These are phyloP conservation scores for Tribonema minus DNA, from an alignment of 108 stramenopile genomes.

Conservation along the genomic window DNA sequence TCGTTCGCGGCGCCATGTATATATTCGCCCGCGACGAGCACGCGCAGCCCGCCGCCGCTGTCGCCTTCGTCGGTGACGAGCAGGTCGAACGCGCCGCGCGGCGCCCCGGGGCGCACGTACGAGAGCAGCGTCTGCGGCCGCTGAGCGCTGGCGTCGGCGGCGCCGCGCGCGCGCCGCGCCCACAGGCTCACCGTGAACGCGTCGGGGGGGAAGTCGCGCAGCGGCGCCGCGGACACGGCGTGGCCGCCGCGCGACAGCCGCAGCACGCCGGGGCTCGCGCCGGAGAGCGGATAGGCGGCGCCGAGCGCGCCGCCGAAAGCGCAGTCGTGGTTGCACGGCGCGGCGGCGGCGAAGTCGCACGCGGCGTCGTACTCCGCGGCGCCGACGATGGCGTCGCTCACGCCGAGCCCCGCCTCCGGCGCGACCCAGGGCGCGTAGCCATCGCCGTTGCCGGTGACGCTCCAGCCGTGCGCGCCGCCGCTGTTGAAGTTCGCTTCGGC, in stretches of 20 bases:
- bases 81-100: background rate
- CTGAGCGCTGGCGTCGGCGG: background rate
- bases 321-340: constrained; percentile 30
- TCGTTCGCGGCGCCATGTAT: constrained; percentile 5
- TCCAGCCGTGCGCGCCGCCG: constrained; percentile 16
- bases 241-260: constrained; percentile 1
- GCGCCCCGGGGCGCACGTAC: background rate
- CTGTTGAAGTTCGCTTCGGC: background rate
- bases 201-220: constrained; percentile 8
- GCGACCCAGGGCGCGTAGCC: constrained; percentile 21
- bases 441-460: constrained; percentile 11
- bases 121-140: constrained; percentile 1
- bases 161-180: constrained; percentile 11
- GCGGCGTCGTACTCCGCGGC: constrained; percentile 22
- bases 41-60: background rate
- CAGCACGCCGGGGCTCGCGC: constrained; percentile 26
- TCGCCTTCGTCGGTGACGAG: no score
- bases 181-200: background rate
- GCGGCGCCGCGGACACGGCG: background rate
- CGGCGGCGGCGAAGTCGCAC: constrained; percentile 37
- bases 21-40: constrained; percentile 8
- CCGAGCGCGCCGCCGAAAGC: constrained; percentile 9
- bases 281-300: background rate
- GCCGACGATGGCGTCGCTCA: constrained; percentile 21
- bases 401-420: constrained; percentile 8